Evolutionary conservation across 441 rosid species (phyloP).

Genomic region (California macrophylla): DNA sequence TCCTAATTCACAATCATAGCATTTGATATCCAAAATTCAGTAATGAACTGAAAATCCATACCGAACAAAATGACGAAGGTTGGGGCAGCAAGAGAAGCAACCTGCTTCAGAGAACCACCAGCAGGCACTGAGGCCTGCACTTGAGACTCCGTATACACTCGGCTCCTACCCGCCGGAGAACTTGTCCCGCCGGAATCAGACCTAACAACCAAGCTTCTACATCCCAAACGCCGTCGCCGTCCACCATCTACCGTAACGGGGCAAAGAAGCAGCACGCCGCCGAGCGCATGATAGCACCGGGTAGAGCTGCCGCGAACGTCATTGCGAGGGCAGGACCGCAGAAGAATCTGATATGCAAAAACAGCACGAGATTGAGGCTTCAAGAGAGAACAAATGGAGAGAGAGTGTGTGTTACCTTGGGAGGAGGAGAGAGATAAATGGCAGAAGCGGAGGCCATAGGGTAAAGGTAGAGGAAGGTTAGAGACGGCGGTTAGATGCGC

Average conservation of each 20-base stretch:
- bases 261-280: conserved; percentile 19
- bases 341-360: conserved; percentile 16
- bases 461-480: not conserved
- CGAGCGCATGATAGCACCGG: conserved; percentile 17
- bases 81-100: conserved; percentile 48
- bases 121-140: conserved; percentile 31
- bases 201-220: conserved; percentile 33
- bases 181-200: conserved; percentile 36
- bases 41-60: conserved; percentile 23
- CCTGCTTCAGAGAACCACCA: conserved; percentile 39
- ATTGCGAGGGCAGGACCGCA: conserved; percentile 20
- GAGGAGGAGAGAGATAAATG: conserved; percentile 27
- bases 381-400: not conserved
- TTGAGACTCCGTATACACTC: conserved; percentile 53
- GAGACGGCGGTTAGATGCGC: conserved; percentile 17
- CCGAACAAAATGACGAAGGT: conserved; percentile 62
- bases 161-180: conserved; percentile 28
- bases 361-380: not conserved
- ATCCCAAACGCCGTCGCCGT: conserved; percentile 24
- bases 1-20: not conserved
- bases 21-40: not conserved
- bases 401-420: conserved; percentile 24
- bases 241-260: conserved; percentile 8
- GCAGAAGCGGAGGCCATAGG: conserved; percentile 38
- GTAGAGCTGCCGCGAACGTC: conserved; percentile 18